Evolutionary conservation across 1,139 yeast species (phyloP).

Genomic region (Zhuliangozyma parablackwelliae): DNA sequence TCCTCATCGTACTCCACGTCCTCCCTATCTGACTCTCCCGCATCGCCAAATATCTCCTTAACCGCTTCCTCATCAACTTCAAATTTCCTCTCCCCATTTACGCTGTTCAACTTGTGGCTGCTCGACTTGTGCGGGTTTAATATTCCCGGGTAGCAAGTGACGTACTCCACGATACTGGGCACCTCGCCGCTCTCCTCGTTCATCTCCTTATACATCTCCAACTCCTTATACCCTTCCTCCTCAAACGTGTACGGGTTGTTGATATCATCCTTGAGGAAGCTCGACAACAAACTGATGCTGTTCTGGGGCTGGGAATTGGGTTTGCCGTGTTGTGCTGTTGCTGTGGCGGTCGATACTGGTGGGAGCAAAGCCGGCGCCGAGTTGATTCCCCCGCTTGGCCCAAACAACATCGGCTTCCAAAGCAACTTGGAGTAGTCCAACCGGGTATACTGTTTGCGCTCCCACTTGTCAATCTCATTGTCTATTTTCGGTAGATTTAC

Average conservation of each 20-base stretch:
- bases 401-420: slow-evolving; percentile 83
- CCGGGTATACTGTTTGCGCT: slow-evolving; percentile 47
- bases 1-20: slow-evolving; percentile 10
- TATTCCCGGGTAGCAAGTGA: slow-evolving; percentile 30
- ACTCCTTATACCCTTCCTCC: slow-evolving; percentile 44
- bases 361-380: slow-evolving; percentile 41
- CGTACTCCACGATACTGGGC: slow-evolving; percentile 17
- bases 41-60: slow-evolving; percentile 3
- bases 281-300: slow-evolving; percentile 50
- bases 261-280: slow-evolving; percentile 61
- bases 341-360: slow-evolving; percentile 9
- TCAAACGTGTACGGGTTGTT: slow-evolving; percentile 56
- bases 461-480: slow-evolving; percentile 48
- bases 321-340: slow-evolving; percentile 3
- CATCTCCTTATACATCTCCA: slow-evolving; percentile 34
- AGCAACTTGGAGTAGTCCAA: slow-evolving; percentile 51
- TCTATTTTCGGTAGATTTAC: slow-evolving; percentile 47
- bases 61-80: slow-evolving; percentile 7
- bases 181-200: slow-evolving; percentile 8
- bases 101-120: not conserved
- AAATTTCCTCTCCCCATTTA: not conserved
- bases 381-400: slow-evolving; percentile 78
- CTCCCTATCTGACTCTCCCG: slow-evolving; percentile 8
- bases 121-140: slow-evolving; percentile 3
- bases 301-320: slow-evolving; percentile 21